Evolutionary conservation across 805 yeast species (phyloP), one percentile per base, ranked within the genome.

Genomic region (Priceomyces carsonii): DNA sequence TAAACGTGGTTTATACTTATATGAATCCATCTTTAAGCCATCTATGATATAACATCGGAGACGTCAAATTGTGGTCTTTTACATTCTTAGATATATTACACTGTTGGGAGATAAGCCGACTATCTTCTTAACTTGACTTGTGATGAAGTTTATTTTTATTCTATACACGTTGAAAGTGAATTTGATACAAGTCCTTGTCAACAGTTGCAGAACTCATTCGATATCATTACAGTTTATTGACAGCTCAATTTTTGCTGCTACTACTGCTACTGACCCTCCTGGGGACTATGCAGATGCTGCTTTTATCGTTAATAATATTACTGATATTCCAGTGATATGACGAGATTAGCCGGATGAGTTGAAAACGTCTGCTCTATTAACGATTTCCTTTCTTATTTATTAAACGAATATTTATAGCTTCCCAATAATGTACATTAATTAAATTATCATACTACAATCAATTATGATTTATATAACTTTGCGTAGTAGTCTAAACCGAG

Each of bases 151-250:
- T 26, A 39, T 61, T 21, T 49, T 63, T 34, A 39, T 61, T 10
- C 39, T 68, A 32, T 66, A 67, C 40, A 44, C 61, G 26, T 47
- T 68, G 29, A 67, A 67, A 44, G 47, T 63, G 29, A 68, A 68
- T 39, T 38, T 67, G 23, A 49, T 68, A 29, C 66, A 57, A 32
- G 48, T 66, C 19, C 39, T 68, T 16, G 61, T 68, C 23, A 47
- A 55, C 33, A 57, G 51, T 34, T 55, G 63, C 32, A 52, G 71
- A 33, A 51, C 59, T 17, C 51, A 56, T 17, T 59, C 65, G 33
- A 48, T 63, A 14, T 48, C 59, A 32, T 34, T 63, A 26, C 56
- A 55, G 14, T 55, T 48, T 42, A 51, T 67, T 14, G 65, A 63
- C 22, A 61, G 68, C 34, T 53, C 67, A 14, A 47, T 60, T 6